Base-by-base conservation (phyloP, 306 rosid species). In the Corylus avellana region DNA sequence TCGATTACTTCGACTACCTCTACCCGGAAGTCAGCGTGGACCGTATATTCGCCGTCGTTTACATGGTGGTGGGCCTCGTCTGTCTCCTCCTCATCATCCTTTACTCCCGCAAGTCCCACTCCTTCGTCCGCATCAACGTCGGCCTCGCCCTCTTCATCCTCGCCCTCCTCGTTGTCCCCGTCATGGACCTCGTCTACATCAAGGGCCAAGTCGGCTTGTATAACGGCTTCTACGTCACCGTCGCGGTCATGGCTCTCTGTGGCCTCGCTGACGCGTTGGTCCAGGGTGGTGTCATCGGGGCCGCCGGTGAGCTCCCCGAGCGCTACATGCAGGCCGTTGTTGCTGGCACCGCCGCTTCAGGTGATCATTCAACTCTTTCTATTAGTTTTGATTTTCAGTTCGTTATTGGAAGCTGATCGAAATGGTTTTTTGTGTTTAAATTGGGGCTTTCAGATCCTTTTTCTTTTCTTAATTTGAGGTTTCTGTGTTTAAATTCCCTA, bases 281-380 rank as follows among this genome's bases (percentile, higher is more conserved):
- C 3, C 97, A 92, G 77, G 91, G 95, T 5, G 92, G 95, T 14
- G 80, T 92, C 68, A 75, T 94, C 73, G 98, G 98, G 22, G 77
- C 92, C 35, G 98, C 93, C 2, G 94, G 98, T 8, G 94, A 92
- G 85, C 72, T 94, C 78, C 98, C 98, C 3, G 92, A 84, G 79
- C 87, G 92, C 51, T 94, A 92, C 22, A 94, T 85, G 91, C 98
- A 94, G 77, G 97, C 98, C 56, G 85, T 90, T 48, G 46, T 94
- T 0, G 98, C 97, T 22, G 98, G 97, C 54, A 94, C 98, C 44
- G 98, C 94, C 17, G 97, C 78, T 71, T 94, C 97, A 54, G 98
- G 98, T 89, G 42, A 66, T 44, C 18, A 53, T 4, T 2, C 11
- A 48, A n/a, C 20, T 56, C 5, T 16, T 53, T 1, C 57, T 14